phyloP scores from a whole-genome alignment of 768 basidiomycete species.

The Mrakia hoshinonis region DNA sequence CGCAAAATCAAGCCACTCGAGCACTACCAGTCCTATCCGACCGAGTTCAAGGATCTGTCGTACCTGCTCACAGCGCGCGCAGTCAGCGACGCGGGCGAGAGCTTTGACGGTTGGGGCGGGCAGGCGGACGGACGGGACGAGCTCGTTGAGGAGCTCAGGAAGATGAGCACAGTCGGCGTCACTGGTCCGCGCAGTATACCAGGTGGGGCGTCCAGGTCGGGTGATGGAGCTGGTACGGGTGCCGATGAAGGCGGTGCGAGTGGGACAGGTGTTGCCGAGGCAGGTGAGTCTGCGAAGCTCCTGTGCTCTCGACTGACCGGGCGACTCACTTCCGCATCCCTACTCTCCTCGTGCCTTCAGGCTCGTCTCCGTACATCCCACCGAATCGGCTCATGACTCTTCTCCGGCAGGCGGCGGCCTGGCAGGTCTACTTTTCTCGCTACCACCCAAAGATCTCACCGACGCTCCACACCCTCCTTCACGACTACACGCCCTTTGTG shows the following conservation, averaged over 20 bases:
- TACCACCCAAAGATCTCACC: not conserved
- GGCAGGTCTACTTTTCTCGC: conserved; percentile 31
- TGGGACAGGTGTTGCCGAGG: too few species aligned
- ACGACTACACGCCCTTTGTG: conserved; percentile 35
- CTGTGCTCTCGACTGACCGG: too few species aligned
- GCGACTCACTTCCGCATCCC: too few species aligned
- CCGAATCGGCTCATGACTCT: conserved; percentile 33
- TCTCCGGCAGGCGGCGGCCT: conserved; percentile 37
- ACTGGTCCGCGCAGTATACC: conserved; percentile 23
- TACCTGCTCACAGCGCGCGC: conserved; percentile 40
- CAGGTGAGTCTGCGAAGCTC: not conserved
- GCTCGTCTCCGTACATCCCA: conserved; percentile 25
- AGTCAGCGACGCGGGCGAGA: conserved; percentile 37
- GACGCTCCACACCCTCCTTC: conserved; percentile 32
- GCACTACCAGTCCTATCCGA: conserved; percentile 40
- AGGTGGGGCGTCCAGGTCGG: not conserved
- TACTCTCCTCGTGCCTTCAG: not conserved
- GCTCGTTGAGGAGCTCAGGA: conserved; percentile 35
- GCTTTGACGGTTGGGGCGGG: conserved; percentile 35
- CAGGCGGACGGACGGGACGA: conserved; percentile 36
- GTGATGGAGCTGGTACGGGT: too few species aligned
- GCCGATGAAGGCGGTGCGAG: too few species aligned
- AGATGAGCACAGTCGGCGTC: conserved; percentile 31
- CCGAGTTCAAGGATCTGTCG: conserved; percentile 39
- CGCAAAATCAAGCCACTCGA: conserved; percentile 41